Percentiles rank a stretch among this genome's conserved stretches.
phyloP scores from a whole-genome alignment of 805 yeast genomes.

The Candida ascalaphidarum region DNA sequence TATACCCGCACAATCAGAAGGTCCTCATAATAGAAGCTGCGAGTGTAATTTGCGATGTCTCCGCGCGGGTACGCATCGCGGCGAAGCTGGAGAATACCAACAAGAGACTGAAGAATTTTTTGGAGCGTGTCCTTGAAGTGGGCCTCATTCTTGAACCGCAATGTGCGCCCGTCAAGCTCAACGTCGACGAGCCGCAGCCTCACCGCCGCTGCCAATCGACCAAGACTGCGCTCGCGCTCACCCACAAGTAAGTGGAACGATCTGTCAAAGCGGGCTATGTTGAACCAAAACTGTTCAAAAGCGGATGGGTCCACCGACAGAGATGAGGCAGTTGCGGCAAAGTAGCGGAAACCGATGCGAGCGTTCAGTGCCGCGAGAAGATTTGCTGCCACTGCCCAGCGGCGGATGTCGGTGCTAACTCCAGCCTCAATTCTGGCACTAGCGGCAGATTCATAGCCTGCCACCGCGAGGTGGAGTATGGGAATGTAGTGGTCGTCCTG shows the following conservation, averaged over 20 bases:
- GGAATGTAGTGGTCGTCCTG: neutral
- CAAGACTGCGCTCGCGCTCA: no score
- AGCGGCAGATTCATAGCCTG: neutral
- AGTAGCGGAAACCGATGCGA: slow-evolving; percentile 5
- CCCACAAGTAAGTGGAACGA: slow-evolving; percentile 1
- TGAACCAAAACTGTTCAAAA: slow-evolving; percentile 2
- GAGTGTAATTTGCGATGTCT: no score
- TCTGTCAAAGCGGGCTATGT: slow-evolving; percentile 1
- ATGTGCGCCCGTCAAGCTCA: no score
- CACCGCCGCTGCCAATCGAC: no score
- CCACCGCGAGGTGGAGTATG: neutral
- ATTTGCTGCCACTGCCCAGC: slow-evolving; percentile 5
- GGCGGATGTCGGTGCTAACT: slow-evolving; percentile 4
- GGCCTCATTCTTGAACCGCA: no score
- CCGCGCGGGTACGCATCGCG: no score
- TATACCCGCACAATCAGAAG: slow-evolving; percentile 13
- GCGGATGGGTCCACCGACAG: neutral
- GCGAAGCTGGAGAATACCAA: neutral
- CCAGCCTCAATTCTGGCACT: no score
- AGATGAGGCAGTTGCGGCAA: no score
- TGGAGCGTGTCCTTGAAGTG: no score
- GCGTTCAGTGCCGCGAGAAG: slow-evolving; percentile 8
- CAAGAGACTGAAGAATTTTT: neutral
- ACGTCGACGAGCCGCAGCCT: no score
- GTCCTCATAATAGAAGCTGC: slow-evolving; percentile 11